Conservation (phyloP, 2,329 filamentous ascomycete genomes). For the Colletotrichum sojae region DNA sequence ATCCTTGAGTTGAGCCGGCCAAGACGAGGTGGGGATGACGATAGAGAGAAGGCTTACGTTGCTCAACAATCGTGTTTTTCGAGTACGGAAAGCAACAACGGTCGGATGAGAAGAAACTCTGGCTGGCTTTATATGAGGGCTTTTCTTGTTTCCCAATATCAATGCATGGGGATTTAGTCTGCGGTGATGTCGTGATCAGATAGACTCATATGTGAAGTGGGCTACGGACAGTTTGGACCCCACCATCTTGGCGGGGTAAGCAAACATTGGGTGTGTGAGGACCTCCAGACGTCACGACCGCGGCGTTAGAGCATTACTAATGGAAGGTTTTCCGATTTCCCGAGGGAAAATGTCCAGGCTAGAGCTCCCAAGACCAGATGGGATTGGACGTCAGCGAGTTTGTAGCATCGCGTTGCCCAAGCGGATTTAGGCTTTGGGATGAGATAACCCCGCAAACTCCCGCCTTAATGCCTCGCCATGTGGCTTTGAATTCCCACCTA, state of each 20-base stretch:
- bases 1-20: constrained; percentile 21
- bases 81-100: not conserved
- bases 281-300: not conserved
- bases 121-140: constrained; percentile 11
- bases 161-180: constrained; percentile 5
- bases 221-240: constrained; percentile 22
- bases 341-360: too few relatives aligned
- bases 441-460: constrained; percentile 2
- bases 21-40: constrained; percentile 4
- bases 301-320: constrained; percentile 19
- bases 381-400: constrained; percentile 16
- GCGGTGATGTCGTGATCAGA: constrained; percentile 36
- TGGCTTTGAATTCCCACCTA: too few relatives aligned
- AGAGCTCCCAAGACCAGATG: not conserved
- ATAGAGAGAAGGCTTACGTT: constrained; percentile 6
- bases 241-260: constrained; percentile 37
- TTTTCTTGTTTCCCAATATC: constrained; percentile 2
- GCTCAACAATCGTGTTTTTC: not conserved
- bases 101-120: not conserved
- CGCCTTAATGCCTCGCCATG: not conserved
- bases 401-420: not conserved
- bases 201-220: constrained; percentile 29
- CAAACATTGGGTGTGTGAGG: not conserved
- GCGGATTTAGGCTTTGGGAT: not conserved
- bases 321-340: constrained; percentile 5